Conservation (phyloP, 1,284 basidiomycete species). For the Dichomitus squalens region DNA sequence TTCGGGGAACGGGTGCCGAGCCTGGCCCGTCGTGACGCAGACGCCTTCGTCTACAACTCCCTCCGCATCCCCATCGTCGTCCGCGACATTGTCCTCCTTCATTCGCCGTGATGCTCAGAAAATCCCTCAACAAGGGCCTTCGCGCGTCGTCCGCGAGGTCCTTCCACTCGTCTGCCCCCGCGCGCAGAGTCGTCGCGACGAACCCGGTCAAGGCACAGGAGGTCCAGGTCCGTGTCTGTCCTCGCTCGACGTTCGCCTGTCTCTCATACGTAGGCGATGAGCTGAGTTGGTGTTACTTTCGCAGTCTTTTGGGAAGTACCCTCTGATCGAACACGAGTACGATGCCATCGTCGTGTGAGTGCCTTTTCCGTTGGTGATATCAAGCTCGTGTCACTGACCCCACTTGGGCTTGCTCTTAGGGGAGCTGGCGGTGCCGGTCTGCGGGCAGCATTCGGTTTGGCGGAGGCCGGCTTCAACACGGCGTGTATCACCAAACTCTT, state of each 20-base stretch:
- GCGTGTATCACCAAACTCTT: slow-evolving; percentile 99
- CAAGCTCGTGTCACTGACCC: background rate
- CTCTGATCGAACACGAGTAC: slow-evolving; percentile 97
- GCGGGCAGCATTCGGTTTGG: slow-evolving; percentile 97
- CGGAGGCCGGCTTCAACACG: slow-evolving; percentile 97
- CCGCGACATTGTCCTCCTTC: slow-evolving; percentile 20
- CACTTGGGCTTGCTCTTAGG: slow-evolving; percentile 41
- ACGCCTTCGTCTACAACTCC: slow-evolving; percentile 18
- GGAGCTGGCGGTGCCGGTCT: slow-evolving; percentile 98
- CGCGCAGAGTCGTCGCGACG: slow-evolving; percentile 68
- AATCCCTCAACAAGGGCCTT: slow-evolving; percentile 43
- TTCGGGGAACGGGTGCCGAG: slow-evolving; percentile 28
- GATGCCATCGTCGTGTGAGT: slow-evolving; percentile 96
- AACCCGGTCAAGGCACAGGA: slow-evolving; percentile 84
- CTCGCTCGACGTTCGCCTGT: slow-evolving; percentile 7
- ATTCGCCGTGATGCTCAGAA: slow-evolving; percentile 36
- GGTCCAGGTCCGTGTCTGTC: slow-evolving; percentile 58
- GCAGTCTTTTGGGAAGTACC: slow-evolving; percentile 81
- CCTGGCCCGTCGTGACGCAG: slow-evolving; percentile 12
- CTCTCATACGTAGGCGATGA: slow-evolving; percentile 42
- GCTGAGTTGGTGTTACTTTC: slow-evolving; percentile 33
- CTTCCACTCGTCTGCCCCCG: slow-evolving; percentile 64
- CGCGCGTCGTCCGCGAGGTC: slow-evolving; percentile 48
- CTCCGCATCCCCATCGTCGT: slow-evolving; percentile 26
- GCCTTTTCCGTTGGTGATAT: background rate